A percentile compares a stretch with the other conserved stretches of the same genome.
These are phyloP conservation scores for Pyrenula massariospora DNA, from an alignment of 495 filamentous ascomycete genomes.

Conservation along the genomic window DNA sequence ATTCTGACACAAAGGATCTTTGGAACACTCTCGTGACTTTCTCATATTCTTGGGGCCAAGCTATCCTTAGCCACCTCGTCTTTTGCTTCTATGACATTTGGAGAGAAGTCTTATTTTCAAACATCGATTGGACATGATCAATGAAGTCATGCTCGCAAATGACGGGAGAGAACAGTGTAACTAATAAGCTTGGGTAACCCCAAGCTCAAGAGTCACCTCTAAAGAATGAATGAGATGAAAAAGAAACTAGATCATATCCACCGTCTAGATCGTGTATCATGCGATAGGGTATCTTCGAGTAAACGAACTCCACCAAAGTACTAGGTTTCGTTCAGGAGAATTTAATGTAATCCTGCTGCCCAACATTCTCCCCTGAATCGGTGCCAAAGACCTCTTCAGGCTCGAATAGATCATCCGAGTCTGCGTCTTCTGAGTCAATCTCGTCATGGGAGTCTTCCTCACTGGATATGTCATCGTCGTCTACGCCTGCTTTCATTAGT, in stretches of 20 bases:
- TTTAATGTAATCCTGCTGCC: constrained; percentile 60
- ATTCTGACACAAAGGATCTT: background rate
- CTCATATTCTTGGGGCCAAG: background rate
- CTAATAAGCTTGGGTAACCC: background rate
- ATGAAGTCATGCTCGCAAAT: background rate
- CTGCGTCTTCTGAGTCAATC: constrained; percentile 75
- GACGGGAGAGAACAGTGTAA: background rate
- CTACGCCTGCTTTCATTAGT: constrained; percentile 28
- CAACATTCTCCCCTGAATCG: constrained; percentile 40
- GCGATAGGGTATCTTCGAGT: background rate
- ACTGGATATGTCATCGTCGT: constrained; percentile 70
- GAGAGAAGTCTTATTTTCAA: too few species aligned
- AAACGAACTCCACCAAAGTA: background rate
- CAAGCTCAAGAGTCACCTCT: background rate
- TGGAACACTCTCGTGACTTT: background rate
- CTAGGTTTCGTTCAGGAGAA: constrained; percentile 23
- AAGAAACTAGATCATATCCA: background rate
- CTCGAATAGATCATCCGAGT: constrained; percentile 77
- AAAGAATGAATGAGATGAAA: background rate
- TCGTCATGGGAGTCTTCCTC: constrained; percentile 68
- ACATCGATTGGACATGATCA: too few species aligned
- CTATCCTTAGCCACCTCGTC: background rate
- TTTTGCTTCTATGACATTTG: too few species aligned
- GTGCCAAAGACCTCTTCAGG: constrained; percentile 26
- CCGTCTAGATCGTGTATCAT: background rate